Base-by-base conservation (phyloP, 805 yeast species). In the Vanderwaltozyma polyspora region DNA sequence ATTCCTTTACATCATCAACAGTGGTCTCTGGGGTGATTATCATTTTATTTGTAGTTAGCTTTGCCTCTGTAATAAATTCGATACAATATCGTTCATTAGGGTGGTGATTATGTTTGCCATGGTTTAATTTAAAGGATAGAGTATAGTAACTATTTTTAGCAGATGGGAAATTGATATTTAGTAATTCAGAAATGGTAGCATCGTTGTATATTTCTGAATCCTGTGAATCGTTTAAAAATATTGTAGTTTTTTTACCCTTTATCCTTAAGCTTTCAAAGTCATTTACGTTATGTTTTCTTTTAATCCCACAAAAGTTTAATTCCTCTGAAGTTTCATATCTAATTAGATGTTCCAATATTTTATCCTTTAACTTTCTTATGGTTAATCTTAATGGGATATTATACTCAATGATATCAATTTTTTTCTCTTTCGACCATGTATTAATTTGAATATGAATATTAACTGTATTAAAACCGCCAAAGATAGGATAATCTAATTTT, bases 81-180 rank as follows among this genome's bases (percentile, higher is more conserved):
- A 51, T 36, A 10, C 34, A 35, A 16, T 43, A 33, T 15, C 38
- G 31, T 23, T 48, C 48, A n/a, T 37, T 39, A 3, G 24, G 31
- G 9, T 13, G 6, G 9, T 13, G 23, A 6, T 19, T 25, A 10
- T 33, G 29, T 13, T 32, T 23, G 8, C 28, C 30, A 31, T 49
- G 49, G 17, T 37, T 48, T 17, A 56, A 42, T 23, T 40, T 39
- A 40, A 48, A 53, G 38, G 42, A 42, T 3, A 53, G 48, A 15
- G 48, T 49, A 33, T 58, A 43, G 34, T 47, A 53, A 15, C 55
- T 32, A 9, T 43, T 46, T 12, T 51, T 48, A 14, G 44, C 43
- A 2, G 65, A 64, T 0, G 56, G 51, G 26, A 49, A 51, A 39
- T 59, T 63, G 16, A 57, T 37, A 3, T 52, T 45, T 12, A 60